These are phyloP conservation scores for Castanospermum australe DNA, from an alignment of 306 rosid species.

Conservation along the genomic window DNA sequence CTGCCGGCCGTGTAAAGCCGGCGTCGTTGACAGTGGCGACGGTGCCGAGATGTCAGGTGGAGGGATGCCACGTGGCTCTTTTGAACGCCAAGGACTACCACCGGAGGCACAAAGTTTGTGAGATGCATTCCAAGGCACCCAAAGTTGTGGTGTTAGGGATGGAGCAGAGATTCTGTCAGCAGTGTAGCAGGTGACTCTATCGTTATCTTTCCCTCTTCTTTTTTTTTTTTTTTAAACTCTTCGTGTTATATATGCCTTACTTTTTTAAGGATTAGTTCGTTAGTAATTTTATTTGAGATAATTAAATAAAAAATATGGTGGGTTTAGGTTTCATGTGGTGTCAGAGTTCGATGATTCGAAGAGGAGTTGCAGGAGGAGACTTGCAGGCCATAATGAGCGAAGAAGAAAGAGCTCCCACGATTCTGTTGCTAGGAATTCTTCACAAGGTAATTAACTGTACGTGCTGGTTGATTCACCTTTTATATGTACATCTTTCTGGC, in stretches of 20 bases:
- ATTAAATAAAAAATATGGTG: too few species aligned
- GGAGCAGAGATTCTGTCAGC: slow-evolving; percentile 97
- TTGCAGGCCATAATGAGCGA: slow-evolving; percentile 96
- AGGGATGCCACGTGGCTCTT: slow-evolving; percentile 86
- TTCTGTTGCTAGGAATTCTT: slow-evolving; percentile 55
- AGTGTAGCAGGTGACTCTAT: slow-evolving; percentile 80
- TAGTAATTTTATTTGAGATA: too few species aligned
- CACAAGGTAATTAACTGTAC: slow-evolving; percentile 58
- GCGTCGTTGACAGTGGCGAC: too few species aligned
- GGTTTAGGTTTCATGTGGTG: slow-evolving; percentile 60
- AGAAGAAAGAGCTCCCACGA: slow-evolving; percentile 89
- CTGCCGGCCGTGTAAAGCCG: neutral
- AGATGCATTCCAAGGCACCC: slow-evolving; percentile 93
- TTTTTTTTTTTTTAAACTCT: too few species aligned
- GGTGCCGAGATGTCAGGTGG: slow-evolving; percentile 86
- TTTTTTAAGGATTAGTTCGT: too few species aligned
- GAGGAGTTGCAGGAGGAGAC: slow-evolving; percentile 92
- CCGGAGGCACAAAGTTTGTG: slow-evolving; percentile 93
- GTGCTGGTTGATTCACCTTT: too few species aligned
- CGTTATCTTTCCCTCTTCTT: too few species aligned
- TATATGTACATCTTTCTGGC: too few species aligned
- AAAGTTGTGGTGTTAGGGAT: slow-evolving; percentile 73
- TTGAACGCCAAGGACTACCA: slow-evolving; percentile 84
- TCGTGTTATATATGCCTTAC: too few species aligned
- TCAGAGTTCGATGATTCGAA: slow-evolving; percentile 90